Evolutionary conservation across 2,329 filamentous ascomycete genomes (phyloP).

Genomic region (Aspergillus brasiliensis): DNA sequence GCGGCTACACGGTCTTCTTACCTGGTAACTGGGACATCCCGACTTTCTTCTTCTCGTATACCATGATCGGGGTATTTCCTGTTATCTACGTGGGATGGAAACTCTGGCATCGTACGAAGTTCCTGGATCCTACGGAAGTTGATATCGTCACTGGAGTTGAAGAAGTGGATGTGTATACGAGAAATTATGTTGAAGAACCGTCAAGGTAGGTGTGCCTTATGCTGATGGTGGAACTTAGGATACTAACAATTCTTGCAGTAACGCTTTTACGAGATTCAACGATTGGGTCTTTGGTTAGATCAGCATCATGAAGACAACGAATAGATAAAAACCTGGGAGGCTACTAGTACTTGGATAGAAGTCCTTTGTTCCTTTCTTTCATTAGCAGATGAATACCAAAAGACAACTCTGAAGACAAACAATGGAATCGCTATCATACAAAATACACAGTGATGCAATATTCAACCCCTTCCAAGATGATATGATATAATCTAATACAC

Average conservation of each 20-base stretch:
- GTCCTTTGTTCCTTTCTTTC: too few species aligned
- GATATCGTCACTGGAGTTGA: slow-evolving; percentile 65
- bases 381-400: too few species aligned
- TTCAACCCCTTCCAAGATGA: neutral
- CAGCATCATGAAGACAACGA: neutral
- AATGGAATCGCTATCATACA: neutral
- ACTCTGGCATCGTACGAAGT: slow-evolving; percentile 64
- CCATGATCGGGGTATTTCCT: slow-evolving; percentile 72
- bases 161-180: slow-evolving; percentile 69
- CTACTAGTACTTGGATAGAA: neutral
- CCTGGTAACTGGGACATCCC: slow-evolving; percentile 67
- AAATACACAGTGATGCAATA: neutral
- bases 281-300: slow-evolving; percentile 24
- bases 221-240: neutral
- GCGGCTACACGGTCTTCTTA: slow-evolving; percentile 75
- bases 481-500: too few species aligned
- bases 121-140: slow-evolving; percentile 59
- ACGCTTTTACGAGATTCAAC: slow-evolving; percentile 21
- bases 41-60: slow-evolving; percentile 76
- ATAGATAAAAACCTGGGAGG: neutral
- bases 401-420: too few species aligned
- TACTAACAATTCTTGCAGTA: slow-evolving; percentile 24
- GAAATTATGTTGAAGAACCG: slow-evolving; percentile 58
- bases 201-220: slow-evolving; percentile 51
- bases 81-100: slow-evolving; percentile 73